Evolutionary conservation across 1,284 basidiomycete species (phyloP).

Genomic region (Hymenochaete sp.): DNA sequence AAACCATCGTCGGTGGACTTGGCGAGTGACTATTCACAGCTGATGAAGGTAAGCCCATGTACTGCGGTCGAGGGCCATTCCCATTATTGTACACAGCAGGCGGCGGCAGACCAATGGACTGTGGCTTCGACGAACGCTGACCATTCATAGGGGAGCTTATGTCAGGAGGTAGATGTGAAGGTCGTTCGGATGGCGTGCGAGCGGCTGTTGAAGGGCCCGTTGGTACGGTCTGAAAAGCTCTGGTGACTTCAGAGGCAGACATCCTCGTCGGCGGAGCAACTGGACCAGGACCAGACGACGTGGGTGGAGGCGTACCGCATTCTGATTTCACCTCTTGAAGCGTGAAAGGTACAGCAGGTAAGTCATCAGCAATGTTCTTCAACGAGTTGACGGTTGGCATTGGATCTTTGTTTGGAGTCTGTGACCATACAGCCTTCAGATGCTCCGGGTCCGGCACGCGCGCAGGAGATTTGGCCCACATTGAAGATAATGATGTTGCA

Average conservation of each 20-base stretch:
- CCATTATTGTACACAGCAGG: constrained; percentile 31
- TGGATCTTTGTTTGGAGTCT: constrained; percentile 56
- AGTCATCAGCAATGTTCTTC: constrained; percentile 69
- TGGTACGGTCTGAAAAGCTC: constrained; percentile 76
- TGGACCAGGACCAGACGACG: constrained; percentile 27
- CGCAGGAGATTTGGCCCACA: constrained; percentile 63
- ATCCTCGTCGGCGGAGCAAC: constrained; percentile 53
- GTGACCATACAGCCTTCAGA: constrained; percentile 77
- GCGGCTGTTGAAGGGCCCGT: constrained; percentile 34
- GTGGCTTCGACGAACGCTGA: constrained; percentile 24
- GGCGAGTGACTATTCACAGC: constrained; percentile 66
- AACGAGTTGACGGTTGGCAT: constrained; percentile 65
- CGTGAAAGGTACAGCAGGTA: constrained; percentile 65
- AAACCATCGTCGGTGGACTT: constrained; percentile 46
- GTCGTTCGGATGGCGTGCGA: constrained; percentile 5
- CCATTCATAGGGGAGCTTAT: constrained; percentile 29
- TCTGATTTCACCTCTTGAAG: constrained; percentile 75
- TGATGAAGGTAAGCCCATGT: constrained; percentile 51
- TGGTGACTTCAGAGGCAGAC: constrained; percentile 70
- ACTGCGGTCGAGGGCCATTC: constrained; percentile 41
- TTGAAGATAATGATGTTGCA: too few relatives aligned
- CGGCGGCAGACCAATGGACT: constrained; percentile 29
- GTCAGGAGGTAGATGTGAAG: constrained; percentile 8
- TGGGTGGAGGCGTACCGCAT: constrained; percentile 68
- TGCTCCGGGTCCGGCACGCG: constrained; percentile 68